A percentile compares a stretch with the other conserved stretches of the same genome.
Evolutionary conservation across 352 stramenopile species (phyloP).

Genomic region (Globisporangium mamillatum): DNA sequence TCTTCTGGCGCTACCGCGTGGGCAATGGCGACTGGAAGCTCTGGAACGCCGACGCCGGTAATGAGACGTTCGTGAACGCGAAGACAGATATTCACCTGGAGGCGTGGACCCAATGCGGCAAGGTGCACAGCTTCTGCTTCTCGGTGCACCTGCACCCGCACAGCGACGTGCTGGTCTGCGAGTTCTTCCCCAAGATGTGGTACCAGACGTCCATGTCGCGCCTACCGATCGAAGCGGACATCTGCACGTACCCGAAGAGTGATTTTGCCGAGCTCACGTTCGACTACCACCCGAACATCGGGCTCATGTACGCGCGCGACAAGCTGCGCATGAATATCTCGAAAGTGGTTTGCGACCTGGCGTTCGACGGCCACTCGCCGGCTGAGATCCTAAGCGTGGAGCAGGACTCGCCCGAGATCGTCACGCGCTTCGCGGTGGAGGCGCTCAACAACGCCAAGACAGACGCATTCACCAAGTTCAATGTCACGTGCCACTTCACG

Average conservation of each 20-base stretch:
- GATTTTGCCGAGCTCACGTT: constrained; percentile 72
- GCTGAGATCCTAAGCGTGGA: constrained; percentile 36
- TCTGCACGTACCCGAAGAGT: constrained; percentile 55
- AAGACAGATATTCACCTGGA: constrained; percentile 53
- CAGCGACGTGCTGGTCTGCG: constrained; percentile 42
- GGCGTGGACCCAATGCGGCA: constrained; percentile 58
- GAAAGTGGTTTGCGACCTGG: constrained; percentile 39
- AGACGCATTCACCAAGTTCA: constrained; percentile 35
- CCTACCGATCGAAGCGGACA: constrained; percentile 25
- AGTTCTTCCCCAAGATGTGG: constrained; percentile 65
- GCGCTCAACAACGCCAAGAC: constrained; percentile 45
- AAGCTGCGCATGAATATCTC: constrained; percentile 37
- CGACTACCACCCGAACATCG: constrained; percentile 48
- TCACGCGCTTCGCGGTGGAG: constrained; percentile 55
- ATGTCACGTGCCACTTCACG: constrained; percentile 50
- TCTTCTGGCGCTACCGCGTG: constrained; percentile 68
- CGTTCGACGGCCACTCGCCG: constrained; percentile 25
- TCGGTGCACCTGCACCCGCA: constrained; percentile 50
- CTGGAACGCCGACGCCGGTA: constrained; percentile 27
- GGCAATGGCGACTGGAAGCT: constrained; percentile 25
- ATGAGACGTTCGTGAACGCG: constrained; percentile 33
- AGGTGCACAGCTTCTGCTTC: constrained; percentile 44
- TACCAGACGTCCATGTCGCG: constrained; percentile 49
- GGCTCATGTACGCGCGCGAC: constrained; percentile 34
- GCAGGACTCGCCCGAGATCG: constrained; percentile 34